phyloP scores from a whole-genome alignment of 352 stramenopile genomes.

The Pythium aquatile region DNA sequence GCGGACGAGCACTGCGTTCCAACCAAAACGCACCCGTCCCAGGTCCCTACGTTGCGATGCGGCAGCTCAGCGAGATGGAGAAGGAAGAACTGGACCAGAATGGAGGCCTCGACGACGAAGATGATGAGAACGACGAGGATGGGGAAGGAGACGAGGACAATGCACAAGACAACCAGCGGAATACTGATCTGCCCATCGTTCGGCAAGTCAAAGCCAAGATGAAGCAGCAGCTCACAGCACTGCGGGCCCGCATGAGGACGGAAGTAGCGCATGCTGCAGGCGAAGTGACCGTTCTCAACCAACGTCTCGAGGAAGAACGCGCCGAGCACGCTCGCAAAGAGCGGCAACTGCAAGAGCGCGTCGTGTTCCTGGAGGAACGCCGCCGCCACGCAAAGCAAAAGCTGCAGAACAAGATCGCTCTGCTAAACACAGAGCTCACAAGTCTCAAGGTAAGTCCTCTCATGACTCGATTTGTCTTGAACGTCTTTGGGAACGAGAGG shows the following conservation, averaged over 20 bases:
- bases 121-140: conserved; percentile 13
- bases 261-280: conserved; percentile 45
- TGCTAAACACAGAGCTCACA: conserved; percentile 31
- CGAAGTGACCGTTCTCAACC: conserved; percentile 45
- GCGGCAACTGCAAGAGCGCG: conserved; percentile 52
- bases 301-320: conserved; percentile 42
- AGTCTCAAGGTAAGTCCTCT: conserved; percentile 33
- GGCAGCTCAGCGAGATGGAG: conserved; percentile 20
- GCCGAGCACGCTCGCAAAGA: conserved; percentile 38
- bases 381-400: conserved; percentile 42
- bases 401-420: conserved; percentile 32
- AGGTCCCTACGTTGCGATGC: conserved; percentile 27
- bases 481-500: background rate
- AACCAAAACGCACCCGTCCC: conserved; percentile 12
- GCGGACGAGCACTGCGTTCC: conserved; percentile 12
- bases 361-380: conserved; percentile 50
- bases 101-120: conserved; percentile 8
- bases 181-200: conserved; percentile 12
- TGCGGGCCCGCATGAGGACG: conserved; percentile 55
- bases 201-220: conserved; percentile 28
- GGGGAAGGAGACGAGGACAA: conserved; percentile 10
- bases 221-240: conserved; percentile 42
- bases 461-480: too few relatives aligned
- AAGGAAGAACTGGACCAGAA: conserved; percentile 15
- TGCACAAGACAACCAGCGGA: conserved; percentile 7